A percentile compares a stretch with the other conserved stretches of the same genome.
These are phyloP conservation scores for Talaromyces islandicus DNA, from an alignment of 2,329 filamentous ascomycete genomes.

Conservation along the genomic window DNA sequence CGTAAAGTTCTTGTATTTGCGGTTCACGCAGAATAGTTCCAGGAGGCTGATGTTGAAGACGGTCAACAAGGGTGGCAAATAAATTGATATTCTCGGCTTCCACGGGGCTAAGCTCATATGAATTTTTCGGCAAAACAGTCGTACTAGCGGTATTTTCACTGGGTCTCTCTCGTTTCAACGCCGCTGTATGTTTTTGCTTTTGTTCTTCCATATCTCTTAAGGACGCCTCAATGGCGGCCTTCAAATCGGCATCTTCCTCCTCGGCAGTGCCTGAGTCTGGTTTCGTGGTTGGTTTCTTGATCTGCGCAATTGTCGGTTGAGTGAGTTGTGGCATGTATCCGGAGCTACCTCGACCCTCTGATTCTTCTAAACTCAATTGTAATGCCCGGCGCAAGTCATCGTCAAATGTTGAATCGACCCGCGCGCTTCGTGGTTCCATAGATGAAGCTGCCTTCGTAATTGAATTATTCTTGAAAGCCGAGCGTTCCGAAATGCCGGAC, in stretches of 20 bases:
- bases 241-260: constrained; percentile 87
- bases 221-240: constrained; percentile 91
- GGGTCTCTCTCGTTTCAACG: constrained; percentile 62
- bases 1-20: constrained; percentile 96
- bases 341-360: constrained; percentile 63
- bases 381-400: constrained; percentile 89
- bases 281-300: background rate
- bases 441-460: constrained; percentile 61
- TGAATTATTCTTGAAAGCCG: constrained; percentile 41
- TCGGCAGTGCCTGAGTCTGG: constrained; percentile 47
- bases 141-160: constrained; percentile 44
- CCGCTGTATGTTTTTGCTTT: constrained; percentile 81
- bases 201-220: constrained; percentile 97
- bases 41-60: constrained; percentile 88
- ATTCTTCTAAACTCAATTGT: constrained; percentile 95
- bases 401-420: constrained; percentile 86
- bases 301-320: constrained; percentile 21
- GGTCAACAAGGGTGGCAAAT: constrained; percentile 88
- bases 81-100: constrained; percentile 98
- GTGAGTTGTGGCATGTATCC: constrained; percentile 64
- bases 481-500: constrained; percentile 34
- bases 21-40: constrained; percentile 95
- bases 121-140: constrained; percentile 67
- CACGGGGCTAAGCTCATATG: constrained; percentile 87
- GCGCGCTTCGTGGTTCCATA: constrained; percentile 87